Conservation (phyloP, 768 basidiomycete species). For the Xerocomus brunneocitrinus region DNA sequence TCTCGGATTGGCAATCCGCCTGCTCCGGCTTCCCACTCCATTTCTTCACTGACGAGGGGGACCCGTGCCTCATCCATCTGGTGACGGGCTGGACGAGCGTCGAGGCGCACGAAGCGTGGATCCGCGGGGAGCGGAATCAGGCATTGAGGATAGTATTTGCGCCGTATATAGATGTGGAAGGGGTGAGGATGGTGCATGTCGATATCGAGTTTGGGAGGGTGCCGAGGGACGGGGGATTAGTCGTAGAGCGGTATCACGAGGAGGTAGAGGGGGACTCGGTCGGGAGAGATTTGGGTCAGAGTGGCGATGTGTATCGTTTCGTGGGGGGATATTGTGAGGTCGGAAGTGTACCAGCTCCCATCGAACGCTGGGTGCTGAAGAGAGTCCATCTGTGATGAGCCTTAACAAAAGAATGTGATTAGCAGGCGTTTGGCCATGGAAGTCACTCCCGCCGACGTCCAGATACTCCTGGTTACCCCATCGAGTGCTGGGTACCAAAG, state of each 20-base stretch:
- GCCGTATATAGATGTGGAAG: conserved; percentile 27
- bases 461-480: no score
- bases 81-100: conserved; percentile 44
- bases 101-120: conserved; percentile 40
- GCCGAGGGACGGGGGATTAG: conserved; percentile 10
- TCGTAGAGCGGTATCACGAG: conserved; percentile 6
- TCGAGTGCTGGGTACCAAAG: no score
- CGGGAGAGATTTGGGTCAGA: conserved; percentile 15
- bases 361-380: conserved; percentile 11
- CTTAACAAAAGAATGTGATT: no score
- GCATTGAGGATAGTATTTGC: conserved; percentile 30
- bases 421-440: no score
- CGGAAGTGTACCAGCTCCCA: not conserved
- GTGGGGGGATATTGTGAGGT: not conserved
- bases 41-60: conserved; percentile 30
- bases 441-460: no score
- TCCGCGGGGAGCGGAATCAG: conserved; percentile 38
- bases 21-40: conserved; percentile 40
- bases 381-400: not conserved
- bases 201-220: conserved; percentile 36
- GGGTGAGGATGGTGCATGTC: conserved; percentile 35
- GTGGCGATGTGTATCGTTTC: conserved; percentile 14
- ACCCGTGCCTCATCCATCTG: conserved; percentile 31
- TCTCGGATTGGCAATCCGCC: conserved; percentile 35
- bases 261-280: not conserved